Evolutionary conservation across 805 yeast species (phyloP).

Genomic region (Metschnikowia similis): DNA sequence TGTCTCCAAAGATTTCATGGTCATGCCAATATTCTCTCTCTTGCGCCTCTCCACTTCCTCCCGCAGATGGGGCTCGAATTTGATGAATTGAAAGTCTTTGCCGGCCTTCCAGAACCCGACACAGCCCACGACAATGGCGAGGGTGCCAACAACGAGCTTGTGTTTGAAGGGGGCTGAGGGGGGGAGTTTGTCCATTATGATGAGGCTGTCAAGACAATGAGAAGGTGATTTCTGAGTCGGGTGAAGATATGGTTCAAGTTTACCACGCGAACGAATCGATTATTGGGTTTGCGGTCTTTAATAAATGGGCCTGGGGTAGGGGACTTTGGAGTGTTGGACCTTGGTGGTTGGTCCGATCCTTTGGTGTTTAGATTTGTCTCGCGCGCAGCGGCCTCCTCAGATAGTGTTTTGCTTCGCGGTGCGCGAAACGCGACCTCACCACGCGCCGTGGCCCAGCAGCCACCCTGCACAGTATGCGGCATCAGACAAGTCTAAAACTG

Average conservation of each 20-base stretch:
- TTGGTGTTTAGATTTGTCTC: neutral
- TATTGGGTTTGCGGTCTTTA: no score
- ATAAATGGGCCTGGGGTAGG: no score
- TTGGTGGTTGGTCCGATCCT: no score
- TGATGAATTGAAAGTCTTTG: conserved; percentile 37
- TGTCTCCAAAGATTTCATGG: conserved; percentile 29
- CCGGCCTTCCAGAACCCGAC: conserved; percentile 33
- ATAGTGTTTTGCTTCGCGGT: neutral
- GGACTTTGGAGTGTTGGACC: neutral
- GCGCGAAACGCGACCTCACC: neutral
- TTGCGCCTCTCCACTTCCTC: conserved; percentile 38
- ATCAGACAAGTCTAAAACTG: no score
- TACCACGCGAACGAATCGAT: no score
- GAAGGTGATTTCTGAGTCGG: no score
- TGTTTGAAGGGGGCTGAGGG: conserved; percentile 34
- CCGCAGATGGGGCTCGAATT: conserved; percentile 33
- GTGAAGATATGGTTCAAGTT: no score
- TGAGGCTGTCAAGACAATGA: neutral
- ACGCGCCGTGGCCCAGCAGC: no score
- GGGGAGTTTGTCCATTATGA: conserved; percentile 18
- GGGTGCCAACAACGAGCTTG: conserved; percentile 32
- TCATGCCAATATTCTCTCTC: conserved; percentile 27
- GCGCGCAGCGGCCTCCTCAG: neutral
- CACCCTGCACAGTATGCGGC: neutral
- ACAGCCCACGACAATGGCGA: conserved; percentile 32